Evolutionary conservation across 225 moss, liverwort and hornwort genomes (phyloP), one percentile per base, ranked within the genome.

Genomic region (Bryum argenteum): DNA sequence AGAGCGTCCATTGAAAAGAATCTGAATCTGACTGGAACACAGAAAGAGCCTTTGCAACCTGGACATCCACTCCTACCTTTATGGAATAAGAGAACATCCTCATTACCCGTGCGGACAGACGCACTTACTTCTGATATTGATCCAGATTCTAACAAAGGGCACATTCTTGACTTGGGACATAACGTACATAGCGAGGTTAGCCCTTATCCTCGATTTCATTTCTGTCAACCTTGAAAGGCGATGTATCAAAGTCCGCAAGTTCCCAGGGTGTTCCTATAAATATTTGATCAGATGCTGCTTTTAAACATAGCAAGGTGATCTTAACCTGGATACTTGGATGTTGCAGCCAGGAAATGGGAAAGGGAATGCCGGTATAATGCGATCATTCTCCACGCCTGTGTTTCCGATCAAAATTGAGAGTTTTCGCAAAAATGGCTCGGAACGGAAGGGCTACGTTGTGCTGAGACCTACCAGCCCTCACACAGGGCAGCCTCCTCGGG

Each of bases 311-410:
- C 54, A 13, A 67, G 38, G 11, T 8, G 43, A 69, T 61, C 23
- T 16, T 33, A 21, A 55, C 43, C 14, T 40, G 20, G 18, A 13
- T 8, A 37, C 37, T 74, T 59, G 28, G 12, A 33, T 79, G 51
- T 65, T 79, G 48, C 70, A 75, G 74, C 59, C 62, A 48, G 74
- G 44, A 58, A 23, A 58, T 54, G 44, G 70, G 52, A 79, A 79
- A 65, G 54, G 65, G 58, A 69, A 56, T n/a, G n/a, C n/a, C n/a
- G n/a, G n/a, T 19, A 75, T 79, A 37, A 53, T 70, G 20, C 75
- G 79, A 50, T 79, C 75, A 65, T 79, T 75, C 55, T 84, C 83
- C 40, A 66, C 73, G 40, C 80, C 80, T 12, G 66, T 84, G 47
- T 59, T 73, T 51, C 51, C 69, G 24, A 41, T 73, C 51, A 71